These are phyloP conservation scores for Brassica napus DNA, from an alignment of 345 rosid genomes.

Conservation along the genomic window Da-Ae NC_063445.1:35731501-35732000, in stretches of 20 bases:
- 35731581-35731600: not conserved
- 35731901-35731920: slow-evolving; percentile 60
- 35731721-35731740: slow-evolving; percentile 29
- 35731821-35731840: slow-evolving; percentile 64
- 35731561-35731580: not conserved
- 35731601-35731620: not conserved
- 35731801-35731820: slow-evolving; percentile 68
- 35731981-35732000: slow-evolving; percentile 11
- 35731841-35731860: slow-evolving; percentile 68
- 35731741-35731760: not conserved
- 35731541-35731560: not conserved
- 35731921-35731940: slow-evolving; percentile 39
- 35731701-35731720: not conserved
- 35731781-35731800: slow-evolving; percentile 49
- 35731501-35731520: not conserved
- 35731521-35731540: not conserved
- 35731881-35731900: slow-evolving; percentile 74
- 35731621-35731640: not conserved
- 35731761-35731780: slow-evolving; percentile 4
- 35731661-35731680: not conserved
- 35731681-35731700: not conserved
- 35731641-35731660: not conserved
- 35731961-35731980: slow-evolving; percentile 54
- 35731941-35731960: slow-evolving; percentile 29
- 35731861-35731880: slow-evolving; percentile 58